Conservation (phyloP, 768 basidiomycete genomes). For the Xanthoconium stramineum region DNA sequence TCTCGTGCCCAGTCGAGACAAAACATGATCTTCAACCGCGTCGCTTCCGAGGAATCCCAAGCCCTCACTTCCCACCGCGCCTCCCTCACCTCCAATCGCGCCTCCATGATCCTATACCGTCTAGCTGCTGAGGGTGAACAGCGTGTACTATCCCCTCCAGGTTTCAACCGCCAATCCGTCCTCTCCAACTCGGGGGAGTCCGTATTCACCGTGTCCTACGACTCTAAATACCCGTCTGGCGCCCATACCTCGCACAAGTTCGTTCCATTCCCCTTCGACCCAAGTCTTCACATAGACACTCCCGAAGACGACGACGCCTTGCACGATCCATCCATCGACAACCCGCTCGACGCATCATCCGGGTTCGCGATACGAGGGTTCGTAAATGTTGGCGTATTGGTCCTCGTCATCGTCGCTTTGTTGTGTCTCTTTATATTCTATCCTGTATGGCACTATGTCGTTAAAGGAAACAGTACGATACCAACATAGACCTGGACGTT, state of each 20-base stretch:
- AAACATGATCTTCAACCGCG: slow-evolving; percentile 40
- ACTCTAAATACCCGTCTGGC: slow-evolving; percentile 65
- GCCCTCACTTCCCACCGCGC: slow-evolving; percentile 33
- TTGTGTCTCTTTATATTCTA: slow-evolving; percentile 79
- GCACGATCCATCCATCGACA: slow-evolving; percentile 54
- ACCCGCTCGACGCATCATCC: slow-evolving; percentile 21
- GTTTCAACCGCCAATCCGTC: slow-evolving; percentile 39
- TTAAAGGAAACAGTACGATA: background rate
- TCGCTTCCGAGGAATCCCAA: slow-evolving; percentile 44
- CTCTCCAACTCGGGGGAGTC: slow-evolving; percentile 54
- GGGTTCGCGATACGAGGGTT: slow-evolving; percentile 46
- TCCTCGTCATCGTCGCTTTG: slow-evolving; percentile 58
- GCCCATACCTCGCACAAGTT: slow-evolving; percentile 35
- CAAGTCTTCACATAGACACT: slow-evolving; percentile 51
- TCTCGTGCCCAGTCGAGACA: slow-evolving; percentile 40
- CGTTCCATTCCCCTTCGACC: slow-evolving; percentile 72
- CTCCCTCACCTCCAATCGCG: slow-evolving; percentile 32
- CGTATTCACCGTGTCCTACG: slow-evolving; percentile 43
- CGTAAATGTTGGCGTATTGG: slow-evolving; percentile 66
- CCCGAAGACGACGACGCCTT: slow-evolving; percentile 74
- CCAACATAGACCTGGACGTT: background rate
- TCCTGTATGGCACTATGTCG: slow-evolving; percentile 52
- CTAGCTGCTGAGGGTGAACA: slow-evolving; percentile 40
- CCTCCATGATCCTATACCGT: slow-evolving; percentile 68
- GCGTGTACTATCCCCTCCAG: slow-evolving; percentile 35